A percentile compares a stretch with the other conserved stretches of the same genome.
Evolutionary conservation across 768 basidiomycete species (phyloP).

Genomic region (Melanogaster broomeanus): DNA sequence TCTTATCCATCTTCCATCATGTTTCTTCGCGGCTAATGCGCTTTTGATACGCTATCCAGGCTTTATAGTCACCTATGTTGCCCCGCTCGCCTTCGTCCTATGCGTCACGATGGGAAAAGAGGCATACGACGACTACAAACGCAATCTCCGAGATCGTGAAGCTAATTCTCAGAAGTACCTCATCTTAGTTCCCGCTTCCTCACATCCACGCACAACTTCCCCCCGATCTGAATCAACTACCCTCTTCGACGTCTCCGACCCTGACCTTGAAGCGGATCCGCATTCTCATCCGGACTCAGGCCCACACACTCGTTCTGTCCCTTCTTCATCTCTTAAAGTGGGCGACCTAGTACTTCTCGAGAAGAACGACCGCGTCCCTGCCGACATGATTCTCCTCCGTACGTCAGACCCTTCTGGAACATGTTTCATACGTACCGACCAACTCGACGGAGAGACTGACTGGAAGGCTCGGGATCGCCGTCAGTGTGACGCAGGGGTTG

Average conservation of each 20-base stretch:
- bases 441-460: conserved; percentile 97
- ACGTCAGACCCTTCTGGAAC: conserved; percentile 90
- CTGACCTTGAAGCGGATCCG: conserved; percentile 13
- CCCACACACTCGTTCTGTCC: conserved; percentile 71
- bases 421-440: conserved; percentile 97
- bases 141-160: conserved; percentile 87
- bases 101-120: conserved; percentile 98
- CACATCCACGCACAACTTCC: conserved; percentile 27
- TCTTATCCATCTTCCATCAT: neutral
- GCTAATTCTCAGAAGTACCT: conserved; percentile 94
- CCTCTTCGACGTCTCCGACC: conserved; percentile 18
- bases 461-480: conserved; percentile 96
- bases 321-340: conserved; percentile 85
- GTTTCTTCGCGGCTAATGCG: neutral
- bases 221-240: conserved; percentile 19
- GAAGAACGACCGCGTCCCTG: conserved; percentile 97
- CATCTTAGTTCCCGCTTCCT: conserved; percentile 60
- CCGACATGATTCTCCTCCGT: conserved; percentile 86
- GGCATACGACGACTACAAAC: conserved; percentile 97
- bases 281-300: conserved; percentile 36
- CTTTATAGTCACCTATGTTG: conserved; percentile 94
- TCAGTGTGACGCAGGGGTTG: conserved; percentile 33
- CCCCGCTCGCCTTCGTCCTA: conserved; percentile 94
- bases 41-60: conserved; percentile 48
- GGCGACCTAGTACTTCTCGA: conserved; percentile 91